Base-by-base conservation (phyloP, 148 eudicot species). In the Suaeda aralocaspica region DNA sequence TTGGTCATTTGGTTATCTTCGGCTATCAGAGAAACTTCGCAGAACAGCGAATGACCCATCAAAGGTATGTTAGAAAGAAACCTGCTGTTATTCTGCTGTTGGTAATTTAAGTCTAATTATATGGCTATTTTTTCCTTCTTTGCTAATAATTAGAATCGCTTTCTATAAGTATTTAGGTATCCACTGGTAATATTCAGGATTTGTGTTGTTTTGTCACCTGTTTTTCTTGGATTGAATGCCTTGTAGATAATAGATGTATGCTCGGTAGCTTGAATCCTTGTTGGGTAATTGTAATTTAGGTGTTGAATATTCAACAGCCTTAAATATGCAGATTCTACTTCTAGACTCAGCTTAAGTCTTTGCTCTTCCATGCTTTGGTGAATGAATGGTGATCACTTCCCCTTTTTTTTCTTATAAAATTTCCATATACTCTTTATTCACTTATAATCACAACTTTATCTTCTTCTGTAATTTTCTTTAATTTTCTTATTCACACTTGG, bases 1-100 rank as follows among this genome's bases (percentile, higher is more conserved):
- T 68, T 91, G 86, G 88, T 86, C 99, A 29, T 94, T 91, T 84
- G 99, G 99, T 59, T 94, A 94, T 80, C 78, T 94, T 69, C 91
- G 92, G 12, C 82, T 94, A 26, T 83, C 97, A 42, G 96, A 91
- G 41, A 87, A 61, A 82, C 97, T 94, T 26, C 88, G 85, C 28
- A 91, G 26, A 78, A 89, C 92, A 64, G 96, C 91, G 49, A 86
- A 79, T 78, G 89, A 88, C 55, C 99, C 97, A 73, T 87, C 92
- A 70, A 94, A 94, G 98, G 98, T 94, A 82, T 64, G 53, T 29
- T 5, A 25, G 16, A n/a, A n/a, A 36, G 16, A 26, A 66, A 30
- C 6, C 57, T 39, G 41, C 45, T 70, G 33, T 16, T 39, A 36
- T 55, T 18, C 5, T 59, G 55, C n/a, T n/a, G n/a, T n/a, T n/a